Evolutionary conservation across 2,329 filamentous ascomycete species (phyloP), one percentile per base, ranked within the genome.

Genomic region (Fonsecaea pugnacius): DNA sequence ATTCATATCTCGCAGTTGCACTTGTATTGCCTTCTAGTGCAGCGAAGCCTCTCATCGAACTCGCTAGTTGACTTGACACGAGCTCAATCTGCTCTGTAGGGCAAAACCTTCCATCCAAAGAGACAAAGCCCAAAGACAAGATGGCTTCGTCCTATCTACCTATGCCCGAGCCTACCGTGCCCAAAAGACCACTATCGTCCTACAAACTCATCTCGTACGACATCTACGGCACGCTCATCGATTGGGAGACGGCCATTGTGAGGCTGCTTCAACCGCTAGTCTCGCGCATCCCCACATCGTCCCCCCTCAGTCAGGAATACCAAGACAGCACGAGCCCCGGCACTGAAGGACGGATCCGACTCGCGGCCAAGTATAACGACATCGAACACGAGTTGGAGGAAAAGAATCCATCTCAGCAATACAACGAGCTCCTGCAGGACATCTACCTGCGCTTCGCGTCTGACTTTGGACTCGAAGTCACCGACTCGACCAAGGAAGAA

Each of bases 181-280:
- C 66, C 46, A 48, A 61, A 10, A 50, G 43, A 40, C 66, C 66
- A 2, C 54, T 68, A 1, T 66, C 66, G 14, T 59, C 66, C 35
- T 72, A 66, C 62, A 69, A 70, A 60, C 76, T 85, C 64, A 84
- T 91, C 56, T 87, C 86, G 71, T 92, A 93, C 77, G 90, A 94
- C 77, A 87, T 90, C 79, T 93, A 91, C 75, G 90, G 90, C 75
- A 94, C 91, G 0, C 83, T 93, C 3, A 85, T 93, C 65, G 89
- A 93, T 79, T 92, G 89, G 89, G 88, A 92, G 74, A 74, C 78
- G n/a, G 89, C 89, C 64, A 83, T 91, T 62, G 75, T 83, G 58
- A 69, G 75, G 2, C 80, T 83, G 2, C 80, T 92, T 1, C 63
- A 75, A 36, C 76, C 51, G 18, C 53, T 67, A 7, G 30, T 62